Base-by-base conservation (phyloP, 176 grass and related monocot species). In the Hordeum marinum region DNA sequence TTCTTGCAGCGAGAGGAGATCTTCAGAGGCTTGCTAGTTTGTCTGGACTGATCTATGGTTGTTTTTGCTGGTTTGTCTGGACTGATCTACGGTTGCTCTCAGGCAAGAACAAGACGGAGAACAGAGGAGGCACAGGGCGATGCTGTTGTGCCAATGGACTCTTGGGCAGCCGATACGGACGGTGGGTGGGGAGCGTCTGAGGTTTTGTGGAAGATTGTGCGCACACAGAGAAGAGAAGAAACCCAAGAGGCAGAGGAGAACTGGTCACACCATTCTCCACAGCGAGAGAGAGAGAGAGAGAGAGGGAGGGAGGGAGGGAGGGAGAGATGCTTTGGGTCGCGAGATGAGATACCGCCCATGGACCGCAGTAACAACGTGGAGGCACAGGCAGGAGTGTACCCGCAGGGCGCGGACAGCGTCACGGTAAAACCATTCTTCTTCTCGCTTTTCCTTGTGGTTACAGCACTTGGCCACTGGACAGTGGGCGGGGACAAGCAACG, bases 241-340 rank as follows among this genome's bases (percentile, higher is more conserved):
- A 85, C 20, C 73, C 81, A 24, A 20, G 29, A 34, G 66, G 75
- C 9, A 75, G 54, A 75, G 27, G 81, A 85, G 77, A 89, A 63
- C 77, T 76, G 50, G 39, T 64, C 25, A 58, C 80, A 65, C 68
- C 67, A 24, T 76, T 80, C 15, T 75, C 24, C 3, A 20, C 52
- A 25, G 20, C 20, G 46, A 48, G 11, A 35, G 46, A 23, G 31
- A 4, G 17, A 0, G 41, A 14, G 67, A 15, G 13, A 4, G 42
- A 11, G 78, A 5, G n/a, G n/a, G n/a, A n/a, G n/a, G n/a, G n/a
- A n/a, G 79, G 2, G 23, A 6, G 58, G 40, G 8, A 25, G 42
- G 32, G 65, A 39, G 65, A 11, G 65, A 59, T 63, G 64, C 74
- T 72, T 79, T 54, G 42, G 42, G 31, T 78, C 55, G 39, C 54